Evolutionary conservation across 2,329 filamentous ascomycete species (phyloP).

Genomic region (Talaromyces rugulosus): DNA sequence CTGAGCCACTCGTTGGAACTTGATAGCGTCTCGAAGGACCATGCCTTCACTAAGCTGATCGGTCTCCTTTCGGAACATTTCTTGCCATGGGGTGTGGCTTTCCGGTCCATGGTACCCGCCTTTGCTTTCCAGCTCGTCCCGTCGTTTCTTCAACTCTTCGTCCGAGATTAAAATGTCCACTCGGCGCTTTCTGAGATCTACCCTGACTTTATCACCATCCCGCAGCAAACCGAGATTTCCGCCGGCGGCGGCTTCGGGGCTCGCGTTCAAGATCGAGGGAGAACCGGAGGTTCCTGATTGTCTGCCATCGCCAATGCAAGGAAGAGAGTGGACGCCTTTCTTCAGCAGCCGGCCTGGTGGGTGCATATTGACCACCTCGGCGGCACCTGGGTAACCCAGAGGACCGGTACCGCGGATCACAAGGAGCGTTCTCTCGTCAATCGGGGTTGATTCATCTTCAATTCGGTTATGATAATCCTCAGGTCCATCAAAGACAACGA

Average conservation of each 20-base stretch:
- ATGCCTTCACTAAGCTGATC: slow-evolving; percentile 45
- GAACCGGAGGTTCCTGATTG: slow-evolving; percentile 54
- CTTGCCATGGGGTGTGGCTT: slow-evolving; percentile 50
- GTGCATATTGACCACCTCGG: slow-evolving; percentile 53
- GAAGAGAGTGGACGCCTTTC: slow-evolving; percentile 44
- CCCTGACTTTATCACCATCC: slow-evolving; percentile 48
- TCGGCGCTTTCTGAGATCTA: slow-evolving; percentile 47
- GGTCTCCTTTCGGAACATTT: slow-evolving; percentile 46
- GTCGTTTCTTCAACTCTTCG: slow-evolving; percentile 39
- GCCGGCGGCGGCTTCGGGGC: slow-evolving; percentile 52
- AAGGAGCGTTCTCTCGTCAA: slow-evolving; percentile 43
- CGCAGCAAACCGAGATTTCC: slow-evolving; percentile 50
- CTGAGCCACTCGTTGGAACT: slow-evolving; percentile 47
- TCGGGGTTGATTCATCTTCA: slow-evolving; percentile 34
- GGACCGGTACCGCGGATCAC: slow-evolving; percentile 50
- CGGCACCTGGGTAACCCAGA: slow-evolving; percentile 48
- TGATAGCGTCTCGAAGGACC: slow-evolving; percentile 44
- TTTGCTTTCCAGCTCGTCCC: slow-evolving; percentile 32
- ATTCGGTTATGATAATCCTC: slow-evolving; percentile 46
- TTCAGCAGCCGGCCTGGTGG: slow-evolving; percentile 43
- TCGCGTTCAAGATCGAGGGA: slow-evolving; percentile 54
- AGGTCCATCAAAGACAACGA: slow-evolving; percentile 50
- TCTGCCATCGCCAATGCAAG: slow-evolving; percentile 52
- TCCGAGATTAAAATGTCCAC: slow-evolving; percentile 46
- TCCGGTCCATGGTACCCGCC: slow-evolving; percentile 38